A percentile compares a stretch with the other conserved stretches of the same genome.
Evolutionary conservation across 495 filamentous ascomycete species (phyloP).

Genomic region (Daldinia caldariorum): DNA sequence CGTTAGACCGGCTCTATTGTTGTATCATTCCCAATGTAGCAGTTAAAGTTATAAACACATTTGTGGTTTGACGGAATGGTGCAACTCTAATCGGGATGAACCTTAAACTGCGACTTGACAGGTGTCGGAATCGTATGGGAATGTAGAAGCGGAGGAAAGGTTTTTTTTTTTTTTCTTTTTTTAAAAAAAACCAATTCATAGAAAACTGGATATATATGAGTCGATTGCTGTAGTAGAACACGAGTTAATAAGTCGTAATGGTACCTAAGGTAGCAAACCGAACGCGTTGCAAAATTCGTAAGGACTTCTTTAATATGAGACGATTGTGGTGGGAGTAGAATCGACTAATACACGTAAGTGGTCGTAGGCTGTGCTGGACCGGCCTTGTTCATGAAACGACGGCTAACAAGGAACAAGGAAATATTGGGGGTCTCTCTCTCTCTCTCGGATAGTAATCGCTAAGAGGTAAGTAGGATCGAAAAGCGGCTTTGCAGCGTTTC

Average conservation of each 20-base stretch:
- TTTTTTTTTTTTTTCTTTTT: too few relatives aligned
- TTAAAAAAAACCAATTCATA: not conserved
- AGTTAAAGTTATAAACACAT: slow-evolving; percentile 6
- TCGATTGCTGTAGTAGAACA: not conserved
- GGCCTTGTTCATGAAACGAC: slow-evolving; percentile 32
- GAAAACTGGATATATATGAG: not conserved
- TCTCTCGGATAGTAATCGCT: slow-evolving; percentile 18
- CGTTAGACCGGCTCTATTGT: not conserved
- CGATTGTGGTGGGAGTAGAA: slow-evolving; percentile 33
- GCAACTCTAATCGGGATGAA: not conserved
- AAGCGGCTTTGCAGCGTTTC: slow-evolving; percentile 17
- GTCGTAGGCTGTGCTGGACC: slow-evolving; percentile 11
- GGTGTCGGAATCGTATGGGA: not conserved
- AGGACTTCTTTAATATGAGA: slow-evolving; percentile 29
- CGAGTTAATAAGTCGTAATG: slow-evolving; percentile 11
- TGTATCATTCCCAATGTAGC: not conserved
- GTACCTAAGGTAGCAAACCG: slow-evolving; percentile 27
- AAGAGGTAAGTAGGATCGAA: slow-evolving; percentile 19
- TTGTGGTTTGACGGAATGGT: not conserved
- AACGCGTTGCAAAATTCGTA: slow-evolving; percentile 18
- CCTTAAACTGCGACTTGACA: not conserved
- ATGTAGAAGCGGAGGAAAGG: not conserved
- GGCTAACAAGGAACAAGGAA: slow-evolving; percentile 26
- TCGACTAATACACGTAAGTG: slow-evolving; percentile 14
- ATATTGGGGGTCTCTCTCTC: not conserved